These are phyloP conservation scores for Aspergillus unguis DNA, from an alignment of 2,329 filamentous ascomycete genomes.

Conservation along the genomic window DNA sequence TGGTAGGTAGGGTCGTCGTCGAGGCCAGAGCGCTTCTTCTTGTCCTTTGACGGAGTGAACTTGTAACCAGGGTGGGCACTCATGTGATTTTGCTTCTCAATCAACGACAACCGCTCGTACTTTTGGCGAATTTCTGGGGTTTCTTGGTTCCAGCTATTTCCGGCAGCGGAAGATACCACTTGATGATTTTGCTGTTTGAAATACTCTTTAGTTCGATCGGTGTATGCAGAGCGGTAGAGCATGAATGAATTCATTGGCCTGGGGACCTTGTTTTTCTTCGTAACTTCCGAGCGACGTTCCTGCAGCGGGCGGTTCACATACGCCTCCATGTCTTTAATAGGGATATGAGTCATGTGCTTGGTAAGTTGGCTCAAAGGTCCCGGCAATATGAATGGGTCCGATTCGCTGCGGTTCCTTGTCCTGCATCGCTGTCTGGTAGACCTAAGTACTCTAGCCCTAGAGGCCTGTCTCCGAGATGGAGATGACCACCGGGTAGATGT, in stretches of 20 bases:
- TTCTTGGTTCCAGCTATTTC: constrained; percentile 81
- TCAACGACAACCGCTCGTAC: constrained; percentile 74
- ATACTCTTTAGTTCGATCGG: constrained; percentile 78
- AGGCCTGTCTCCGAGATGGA: constrained; percentile 15
- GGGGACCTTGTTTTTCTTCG: constrained; percentile 72
- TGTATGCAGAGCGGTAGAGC: constrained; percentile 90
- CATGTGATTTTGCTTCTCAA: constrained; percentile 81
- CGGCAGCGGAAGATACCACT: constrained; percentile 82
- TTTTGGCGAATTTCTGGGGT: constrained; percentile 66
- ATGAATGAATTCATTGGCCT: constrained; percentile 98
- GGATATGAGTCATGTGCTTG: constrained; percentile 46
- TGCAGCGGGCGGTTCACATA: constrained; percentile 73
- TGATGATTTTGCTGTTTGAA: constrained; percentile 90
- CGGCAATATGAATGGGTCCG: constrained; percentile 11
- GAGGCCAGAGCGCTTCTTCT: constrained; percentile 58
- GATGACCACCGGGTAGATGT: constrained; percentile 19
- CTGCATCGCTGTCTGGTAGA: constrained; percentile 14
- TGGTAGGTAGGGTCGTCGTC: constrained; percentile 30
- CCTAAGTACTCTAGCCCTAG: constrained; percentile 14
- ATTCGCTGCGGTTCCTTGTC: constrained; percentile 9
- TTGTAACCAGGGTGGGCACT: constrained; percentile 88
- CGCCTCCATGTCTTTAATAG: constrained; percentile 71
- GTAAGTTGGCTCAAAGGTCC: constrained; percentile 30
- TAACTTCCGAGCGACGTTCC: constrained; percentile 64
- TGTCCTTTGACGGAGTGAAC: constrained; percentile 65